Evolutionary conservation across 164 flowering plant genomes (phyloP), one percentile per base, ranked within the genome.

Genomic region (Magnolia sinica): DNA sequence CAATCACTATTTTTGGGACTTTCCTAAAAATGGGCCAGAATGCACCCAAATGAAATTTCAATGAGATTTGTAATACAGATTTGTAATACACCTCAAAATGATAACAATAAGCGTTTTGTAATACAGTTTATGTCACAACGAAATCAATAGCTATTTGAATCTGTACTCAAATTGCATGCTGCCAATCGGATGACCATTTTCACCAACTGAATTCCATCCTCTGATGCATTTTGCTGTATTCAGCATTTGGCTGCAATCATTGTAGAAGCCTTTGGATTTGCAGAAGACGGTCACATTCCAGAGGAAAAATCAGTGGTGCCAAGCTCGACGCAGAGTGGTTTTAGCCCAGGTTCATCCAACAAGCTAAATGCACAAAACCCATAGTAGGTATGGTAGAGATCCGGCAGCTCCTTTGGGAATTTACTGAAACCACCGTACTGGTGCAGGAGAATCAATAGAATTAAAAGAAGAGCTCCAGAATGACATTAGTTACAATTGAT

Each of bases 361-460:
- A 92, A 76, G 81, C 94, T 91, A 73, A 94, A 94, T 75, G 98
- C 99, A 18, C 91, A 79, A 23, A 87, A 82, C 10, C 98, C 97
- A 77, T 91, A 94, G 79, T 86, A 92, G 61, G 96, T 86, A 84
- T 96, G 99, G 76, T 94, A 94, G 4, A 96, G 84, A 84, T 96
- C 99, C 55, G 99, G 98, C 50, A 88, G 76, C 64, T 83, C 71
- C 59, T 87, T 76, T 0, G 99, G 97, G 74, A 83, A 89, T 81
- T 96, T 96, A 73, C 98, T 88, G 87, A 92, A 94, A 66, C 99
- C 99, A 68, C 99, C 98, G 82, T 85, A 92, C 98, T 92, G 89
- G 52, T 7, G n/a, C 74, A 76, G 37, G 68, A 74, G 51, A 77
- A 64, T 64, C 51, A 71, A 70, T 64, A 78, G 49, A 68, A 51